Evolutionary conservation across 2,329 filamentous ascomycete species (phyloP).

Genomic region (Fusarium kyushuense): DNA sequence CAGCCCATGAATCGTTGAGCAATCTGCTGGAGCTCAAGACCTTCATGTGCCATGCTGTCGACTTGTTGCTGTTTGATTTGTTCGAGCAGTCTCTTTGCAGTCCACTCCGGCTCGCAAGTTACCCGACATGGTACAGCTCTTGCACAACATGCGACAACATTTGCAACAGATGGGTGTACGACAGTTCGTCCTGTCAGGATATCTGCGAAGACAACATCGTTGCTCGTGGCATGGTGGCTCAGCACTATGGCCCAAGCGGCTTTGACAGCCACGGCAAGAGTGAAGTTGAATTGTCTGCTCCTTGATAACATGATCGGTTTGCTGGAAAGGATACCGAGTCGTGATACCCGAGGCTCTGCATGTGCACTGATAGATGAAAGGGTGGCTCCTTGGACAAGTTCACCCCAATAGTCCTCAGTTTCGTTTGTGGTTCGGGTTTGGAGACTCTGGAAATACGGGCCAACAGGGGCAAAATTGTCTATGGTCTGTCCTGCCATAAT

Average conservation of each 20-base stretch:
- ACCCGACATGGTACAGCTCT: constrained; percentile 5
- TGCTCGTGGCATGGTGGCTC: background rate
- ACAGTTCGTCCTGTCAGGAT: background rate
- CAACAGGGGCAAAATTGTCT: constrained; percentile 2
- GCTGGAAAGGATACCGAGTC: constrained; percentile 4
- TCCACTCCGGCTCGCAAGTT: background rate
- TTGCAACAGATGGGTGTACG: constrained; percentile 1
- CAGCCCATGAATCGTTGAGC: constrained; percentile 5
- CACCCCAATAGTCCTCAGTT: constrained; percentile 3
- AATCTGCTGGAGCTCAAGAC: constrained; percentile 3
- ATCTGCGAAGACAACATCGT: background rate
- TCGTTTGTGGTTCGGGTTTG: background rate
- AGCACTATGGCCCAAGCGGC: constrained; percentile 3
- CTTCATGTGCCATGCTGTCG: constrained; percentile 2
- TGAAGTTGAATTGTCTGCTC: background rate
- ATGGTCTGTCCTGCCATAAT: constrained; percentile 6
- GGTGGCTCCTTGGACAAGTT: background rate
- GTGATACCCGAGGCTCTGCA: background rate
- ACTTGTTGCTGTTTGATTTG: background rate
- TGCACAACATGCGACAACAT: constrained; percentile 4
- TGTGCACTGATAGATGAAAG: constrained; percentile 3
- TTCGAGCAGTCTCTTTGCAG: background rate
- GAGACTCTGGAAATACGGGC: constrained; percentile 7
- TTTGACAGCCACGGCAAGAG: constrained; percentile 4
- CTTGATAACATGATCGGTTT: background rate